phyloP scores from a whole-genome alignment of 2,329 filamentous ascomycete genomes.

The Xenosphaeropsis pyriputrescens region DNA sequence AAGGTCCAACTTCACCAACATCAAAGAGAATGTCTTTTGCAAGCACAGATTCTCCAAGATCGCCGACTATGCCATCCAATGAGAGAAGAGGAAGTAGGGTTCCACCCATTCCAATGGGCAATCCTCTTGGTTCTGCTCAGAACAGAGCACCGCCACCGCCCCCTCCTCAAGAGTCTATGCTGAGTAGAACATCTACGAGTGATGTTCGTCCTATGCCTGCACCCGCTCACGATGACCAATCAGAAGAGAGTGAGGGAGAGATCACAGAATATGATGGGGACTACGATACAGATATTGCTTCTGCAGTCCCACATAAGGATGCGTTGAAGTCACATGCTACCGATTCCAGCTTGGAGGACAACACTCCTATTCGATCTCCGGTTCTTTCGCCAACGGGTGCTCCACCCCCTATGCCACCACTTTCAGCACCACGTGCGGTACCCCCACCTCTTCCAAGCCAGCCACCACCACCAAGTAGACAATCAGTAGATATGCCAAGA shows the following conservation, averaged over 20 bases:
- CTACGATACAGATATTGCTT: conserved; percentile 93
- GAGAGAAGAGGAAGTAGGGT: conserved; percentile 41
- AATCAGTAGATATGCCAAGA: conserved; percentile 58
- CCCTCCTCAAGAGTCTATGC: conserved; percentile 30
- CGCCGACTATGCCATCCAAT: conserved; percentile 21
- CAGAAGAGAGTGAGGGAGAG: conserved; percentile 56
- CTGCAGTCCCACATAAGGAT: conserved; percentile 88
- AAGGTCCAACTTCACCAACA: conserved; percentile 23
- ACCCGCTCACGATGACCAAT: conserved; percentile 25
- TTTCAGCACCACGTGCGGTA: conserved; percentile 38
- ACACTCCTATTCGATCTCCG: conserved; percentile 33
- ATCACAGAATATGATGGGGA: conserved; percentile 93
- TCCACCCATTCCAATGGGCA: conserved; percentile 43
- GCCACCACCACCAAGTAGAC: conserved; percentile 31
- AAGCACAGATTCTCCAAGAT: conserved; percentile 22
- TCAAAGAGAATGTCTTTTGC: conserved; percentile 23
- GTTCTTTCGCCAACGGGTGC: conserved; percentile 22
- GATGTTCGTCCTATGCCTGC: conserved; percentile 33
- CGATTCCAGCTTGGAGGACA: conserved; percentile 63
- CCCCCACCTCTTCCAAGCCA: conserved; percentile 54
- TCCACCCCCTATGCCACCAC: conserved; percentile 37
- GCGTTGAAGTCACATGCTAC: conserved; percentile 71
- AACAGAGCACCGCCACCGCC: conserved; percentile 53
- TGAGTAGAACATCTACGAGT: conserved; percentile 43
- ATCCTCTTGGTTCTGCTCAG: conserved; percentile 29